Percentiles rank a stretch among this genome's conserved stretches.
Evolutionary conservation across 495 filamentous ascomycete genomes (phyloP).

Genomic region (Penicillium arizonense): DNA sequence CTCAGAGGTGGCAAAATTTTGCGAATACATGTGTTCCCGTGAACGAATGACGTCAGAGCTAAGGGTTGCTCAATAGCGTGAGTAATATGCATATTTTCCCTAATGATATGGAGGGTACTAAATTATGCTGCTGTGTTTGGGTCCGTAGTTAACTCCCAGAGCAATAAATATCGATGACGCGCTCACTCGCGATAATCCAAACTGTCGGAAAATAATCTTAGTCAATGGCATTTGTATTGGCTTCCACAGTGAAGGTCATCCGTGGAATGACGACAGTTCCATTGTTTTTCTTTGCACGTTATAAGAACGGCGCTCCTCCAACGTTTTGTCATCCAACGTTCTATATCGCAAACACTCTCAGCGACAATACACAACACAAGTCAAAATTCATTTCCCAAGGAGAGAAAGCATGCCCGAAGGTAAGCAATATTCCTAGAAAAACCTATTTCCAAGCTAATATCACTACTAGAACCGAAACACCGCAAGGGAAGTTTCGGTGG

Average conservation of each 20-base stretch:
- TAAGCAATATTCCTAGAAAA: not conserved
- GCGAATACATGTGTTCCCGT: too few species aligned
- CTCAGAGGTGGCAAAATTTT: too few species aligned
- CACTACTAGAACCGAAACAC: not conserved
- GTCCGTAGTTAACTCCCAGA: too few species aligned
- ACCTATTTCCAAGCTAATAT: not conserved
- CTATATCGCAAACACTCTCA: not conserved
- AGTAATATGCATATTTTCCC: too few species aligned
- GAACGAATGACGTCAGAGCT: too few species aligned
- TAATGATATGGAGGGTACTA: too few species aligned
- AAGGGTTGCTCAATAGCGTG: too few species aligned
- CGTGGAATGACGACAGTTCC: not conserved
- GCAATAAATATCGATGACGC: constrained; percentile 1
- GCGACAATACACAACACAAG: too few species aligned
- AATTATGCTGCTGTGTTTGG: too few species aligned
- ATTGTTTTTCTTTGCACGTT: not conserved
- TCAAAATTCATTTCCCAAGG: too few species aligned
- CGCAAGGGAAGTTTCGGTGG: not conserved
- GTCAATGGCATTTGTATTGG: not conserved
- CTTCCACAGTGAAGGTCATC: not conserved
- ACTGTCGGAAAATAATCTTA: not conserved
- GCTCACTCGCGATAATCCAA: not conserved
- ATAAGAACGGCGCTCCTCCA: not conserved
- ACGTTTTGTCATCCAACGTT: not conserved
- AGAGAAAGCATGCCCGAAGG: not conserved